A percentile compares a stretch with the other conserved stretches of the same genome.
phyloP scores from a whole-genome alignment of 208 protist species.

The Acanthamoeba triangularis region DNA sequence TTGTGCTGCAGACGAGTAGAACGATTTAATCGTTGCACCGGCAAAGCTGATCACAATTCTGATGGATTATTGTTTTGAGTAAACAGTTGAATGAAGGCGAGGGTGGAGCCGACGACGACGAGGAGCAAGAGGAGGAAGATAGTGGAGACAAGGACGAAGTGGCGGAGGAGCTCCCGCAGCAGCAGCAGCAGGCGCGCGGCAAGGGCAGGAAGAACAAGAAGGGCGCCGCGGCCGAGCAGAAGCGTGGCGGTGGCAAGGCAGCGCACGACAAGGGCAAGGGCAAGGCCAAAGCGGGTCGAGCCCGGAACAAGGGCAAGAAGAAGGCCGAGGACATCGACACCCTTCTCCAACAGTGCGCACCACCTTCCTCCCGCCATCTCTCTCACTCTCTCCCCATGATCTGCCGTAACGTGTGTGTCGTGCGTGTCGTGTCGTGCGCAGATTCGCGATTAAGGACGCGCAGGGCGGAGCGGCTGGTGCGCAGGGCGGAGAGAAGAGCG shows the following conservation, averaged over 20 bases:
- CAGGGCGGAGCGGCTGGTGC: no score
- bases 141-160: not conserved
- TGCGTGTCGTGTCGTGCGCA: not conserved
- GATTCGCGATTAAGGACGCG: not conserved
- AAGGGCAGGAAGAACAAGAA: slow-evolving; percentile 37
- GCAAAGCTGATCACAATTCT: not conserved
- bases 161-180: not conserved
- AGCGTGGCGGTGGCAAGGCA: not conserved
- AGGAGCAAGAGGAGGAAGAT: not conserved
- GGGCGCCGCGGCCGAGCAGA: not conserved
- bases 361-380: not conserved
- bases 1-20: not conserved
- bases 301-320: slow-evolving; percentile 15
- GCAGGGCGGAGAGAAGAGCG: not conserved
- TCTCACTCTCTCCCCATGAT: not conserved
- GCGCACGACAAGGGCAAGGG: not conserved
- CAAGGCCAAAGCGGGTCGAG: not conserved
- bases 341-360: not conserved
- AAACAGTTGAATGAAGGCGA: not conserved
- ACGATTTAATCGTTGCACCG: not conserved
- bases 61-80: not conserved
- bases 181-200: not conserved
- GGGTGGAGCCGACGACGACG: not conserved
- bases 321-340: slow-evolving; percentile 30
- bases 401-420: not conserved